A percentile compares a stretch with the other conserved stretches of the same genome.
Conservation (phyloP, 2,329 filamentous ascomycete genomes). For the Amauroascus niger region DNA sequence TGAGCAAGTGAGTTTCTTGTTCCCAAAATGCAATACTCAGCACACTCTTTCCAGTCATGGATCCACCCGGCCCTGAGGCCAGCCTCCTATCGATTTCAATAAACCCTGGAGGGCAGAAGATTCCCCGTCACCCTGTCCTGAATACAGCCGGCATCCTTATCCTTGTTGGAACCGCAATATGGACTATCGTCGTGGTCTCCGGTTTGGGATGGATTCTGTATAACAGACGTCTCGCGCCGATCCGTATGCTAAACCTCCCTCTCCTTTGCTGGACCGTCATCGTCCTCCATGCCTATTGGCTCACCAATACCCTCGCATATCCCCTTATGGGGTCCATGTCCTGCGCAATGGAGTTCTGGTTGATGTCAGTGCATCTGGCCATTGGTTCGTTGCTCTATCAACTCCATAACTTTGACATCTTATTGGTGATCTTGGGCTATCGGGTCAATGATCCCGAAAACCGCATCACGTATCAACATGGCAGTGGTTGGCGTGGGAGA, state of each 20-base stretch:
- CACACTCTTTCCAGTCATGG: background rate
- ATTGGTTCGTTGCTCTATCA: conserved; percentile 55
- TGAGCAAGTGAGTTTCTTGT: background rate
- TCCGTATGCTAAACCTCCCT: conserved; percentile 22
- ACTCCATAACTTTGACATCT: conserved; percentile 49
- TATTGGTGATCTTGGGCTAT: conserved; percentile 19
- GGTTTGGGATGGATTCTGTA: conserved; percentile 19
- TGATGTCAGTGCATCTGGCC: conserved; percentile 53
- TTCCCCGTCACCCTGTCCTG: background rate
- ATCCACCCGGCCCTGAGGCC: background rate
- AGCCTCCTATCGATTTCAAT: background rate
- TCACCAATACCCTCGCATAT: conserved; percentile 22
- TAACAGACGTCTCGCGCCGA: conserved; percentile 18
- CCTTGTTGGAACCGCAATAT: conserved; percentile 19
- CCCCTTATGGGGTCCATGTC: conserved; percentile 26
- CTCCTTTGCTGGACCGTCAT: conserved; percentile 20
- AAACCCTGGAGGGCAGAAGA: background rate
- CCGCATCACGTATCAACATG: no score
- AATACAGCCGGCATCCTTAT: conserved; percentile 21
- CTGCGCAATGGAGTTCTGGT: conserved; percentile 50
- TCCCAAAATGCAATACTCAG: background rate
- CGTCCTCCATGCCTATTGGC: conserved; percentile 24
- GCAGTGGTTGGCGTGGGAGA: background rate
- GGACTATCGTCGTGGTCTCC: conserved; percentile 21
- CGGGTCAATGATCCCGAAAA: background rate